Conservation (phyloP, 208 protist species). For the Crithidia bombi region DNA sequence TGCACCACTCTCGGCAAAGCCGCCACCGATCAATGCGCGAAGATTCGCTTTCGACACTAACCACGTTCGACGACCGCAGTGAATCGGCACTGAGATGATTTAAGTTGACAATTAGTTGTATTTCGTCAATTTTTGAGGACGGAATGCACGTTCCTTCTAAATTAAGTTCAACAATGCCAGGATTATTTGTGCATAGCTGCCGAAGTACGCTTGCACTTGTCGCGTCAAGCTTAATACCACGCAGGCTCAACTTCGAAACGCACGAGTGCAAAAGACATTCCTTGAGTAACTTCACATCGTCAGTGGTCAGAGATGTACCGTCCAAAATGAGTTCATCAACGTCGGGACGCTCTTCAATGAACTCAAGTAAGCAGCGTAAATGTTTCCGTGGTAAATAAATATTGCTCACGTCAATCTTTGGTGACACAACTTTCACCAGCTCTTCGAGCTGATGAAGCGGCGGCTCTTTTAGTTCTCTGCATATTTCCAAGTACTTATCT, state of each 20-base stretch:
- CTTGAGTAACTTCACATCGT: conserved; percentile 43
- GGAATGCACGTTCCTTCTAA: conserved; percentile 43
- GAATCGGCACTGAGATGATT: conserved; percentile 43
- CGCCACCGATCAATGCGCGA: conserved; percentile 14
- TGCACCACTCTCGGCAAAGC: conserved; percentile 14
- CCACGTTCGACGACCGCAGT: conserved; percentile 1
- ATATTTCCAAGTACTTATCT: conserved; percentile 27
- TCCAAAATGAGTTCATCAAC: conserved; percentile 59
- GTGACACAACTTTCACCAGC: background rate
- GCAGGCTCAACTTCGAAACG: conserved; percentile 47
- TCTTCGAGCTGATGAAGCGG: conserved; percentile 25
- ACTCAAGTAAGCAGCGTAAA: conserved; percentile 40
- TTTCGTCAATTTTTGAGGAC: conserved; percentile 36
- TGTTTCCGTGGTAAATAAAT: conserved; percentile 55
- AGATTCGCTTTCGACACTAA: conserved; percentile 9
- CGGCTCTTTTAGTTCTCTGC: conserved; percentile 1
- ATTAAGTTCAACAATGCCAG: conserved; percentile 38
- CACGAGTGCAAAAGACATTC: conserved; percentile 38
- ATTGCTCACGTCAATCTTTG: conserved; percentile 39
- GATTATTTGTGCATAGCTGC: conserved; percentile 44
- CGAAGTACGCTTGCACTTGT: conserved; percentile 33
- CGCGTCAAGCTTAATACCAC: conserved; percentile 40
- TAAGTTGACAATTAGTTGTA: conserved; percentile 46
- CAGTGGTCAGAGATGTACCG: conserved; percentile 33
- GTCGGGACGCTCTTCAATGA: conserved; percentile 49